Conservation (phyloP, 306 rosid species). For the Cucumis sativus region DNA sequence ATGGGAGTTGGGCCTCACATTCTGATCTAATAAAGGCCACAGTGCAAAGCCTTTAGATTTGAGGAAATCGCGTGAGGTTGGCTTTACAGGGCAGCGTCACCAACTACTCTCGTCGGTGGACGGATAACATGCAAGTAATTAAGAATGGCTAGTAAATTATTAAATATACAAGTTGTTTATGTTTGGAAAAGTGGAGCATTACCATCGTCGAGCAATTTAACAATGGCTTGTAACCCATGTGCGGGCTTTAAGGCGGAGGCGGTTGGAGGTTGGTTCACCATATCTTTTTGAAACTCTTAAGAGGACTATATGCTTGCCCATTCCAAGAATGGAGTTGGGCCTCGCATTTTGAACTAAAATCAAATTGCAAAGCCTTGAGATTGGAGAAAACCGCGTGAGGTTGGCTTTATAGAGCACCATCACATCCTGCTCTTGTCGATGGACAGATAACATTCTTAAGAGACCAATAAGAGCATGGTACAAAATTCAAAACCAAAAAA, state of each 20-base stretch:
- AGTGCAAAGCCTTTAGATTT: not conserved
- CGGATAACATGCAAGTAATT: too few relatives aligned
- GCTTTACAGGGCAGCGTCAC: not conserved
- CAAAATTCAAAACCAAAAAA: too few relatives aligned
- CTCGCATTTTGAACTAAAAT: not conserved
- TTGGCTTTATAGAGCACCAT: not conserved
- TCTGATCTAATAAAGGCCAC: not conserved
- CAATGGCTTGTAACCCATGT: not conserved
- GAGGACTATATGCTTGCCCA: not conserved
- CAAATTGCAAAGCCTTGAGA: not conserved
- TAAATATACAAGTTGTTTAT: too few relatives aligned
- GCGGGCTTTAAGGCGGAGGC: not conserved
- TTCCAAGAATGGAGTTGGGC: not conserved
- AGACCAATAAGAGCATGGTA: too few relatives aligned
- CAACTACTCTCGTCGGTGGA: too few relatives aligned
- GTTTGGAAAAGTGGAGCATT: too few relatives aligned
- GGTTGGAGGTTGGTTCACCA: not conserved
- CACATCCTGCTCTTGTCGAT: too few relatives aligned
- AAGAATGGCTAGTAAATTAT: too few relatives aligned
- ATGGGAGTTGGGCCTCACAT: not conserved
- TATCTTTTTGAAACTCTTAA: not conserved
- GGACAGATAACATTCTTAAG: too few relatives aligned
- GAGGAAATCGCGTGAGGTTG: conserved; percentile 20
- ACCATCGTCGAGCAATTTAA: too few relatives aligned
- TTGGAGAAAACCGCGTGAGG: conserved; percentile 13